Percentiles rank a stretch among this genome's conserved stretches.
Conservation (phyloP, 257 asterid genomes). For the Linderniella brevidens region DNA sequence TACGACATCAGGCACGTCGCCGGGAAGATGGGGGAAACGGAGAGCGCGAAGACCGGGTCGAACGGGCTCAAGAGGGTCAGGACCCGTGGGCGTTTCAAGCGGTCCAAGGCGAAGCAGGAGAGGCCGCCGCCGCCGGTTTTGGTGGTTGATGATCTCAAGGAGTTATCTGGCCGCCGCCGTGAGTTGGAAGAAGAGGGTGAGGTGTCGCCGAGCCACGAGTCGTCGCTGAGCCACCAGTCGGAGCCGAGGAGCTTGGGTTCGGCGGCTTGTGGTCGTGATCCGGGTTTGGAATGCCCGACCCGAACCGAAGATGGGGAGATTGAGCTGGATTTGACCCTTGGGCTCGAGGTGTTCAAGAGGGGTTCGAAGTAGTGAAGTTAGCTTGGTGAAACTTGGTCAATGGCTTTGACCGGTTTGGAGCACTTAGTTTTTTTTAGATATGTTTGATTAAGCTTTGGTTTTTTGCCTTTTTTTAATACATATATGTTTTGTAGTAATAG, state of each 20-base stretch:
- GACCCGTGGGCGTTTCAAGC: slow-evolving; percentile 29
- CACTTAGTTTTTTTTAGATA: too few relatives aligned
- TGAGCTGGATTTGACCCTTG: too few relatives aligned
- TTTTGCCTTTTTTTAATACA: too few relatives aligned
- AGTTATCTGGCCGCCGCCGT: neutral
- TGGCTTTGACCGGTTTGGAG: too few relatives aligned
- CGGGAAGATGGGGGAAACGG: slow-evolving; percentile 16
- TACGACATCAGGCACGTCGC: slow-evolving; percentile 32
- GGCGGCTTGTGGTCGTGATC: too few relatives aligned
- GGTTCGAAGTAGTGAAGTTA: too few relatives aligned
- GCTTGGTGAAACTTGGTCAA: too few relatives aligned
- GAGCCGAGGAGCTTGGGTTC: slow-evolving; percentile 17
- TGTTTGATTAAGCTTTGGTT: too few relatives aligned
- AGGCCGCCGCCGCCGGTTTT: slow-evolving; percentile 4
- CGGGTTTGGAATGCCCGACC: too few relatives aligned
- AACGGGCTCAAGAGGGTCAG: slow-evolving; percentile 26
- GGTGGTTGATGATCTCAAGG: neutral
- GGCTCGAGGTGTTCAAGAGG: too few relatives aligned
- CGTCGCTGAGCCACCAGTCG: slow-evolving; percentile 42
- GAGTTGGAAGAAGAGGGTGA: slow-evolving; percentile 12
- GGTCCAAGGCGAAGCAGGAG: slow-evolving; percentile 19
- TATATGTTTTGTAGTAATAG: too few relatives aligned
- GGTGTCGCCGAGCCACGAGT: slow-evolving; percentile 32
- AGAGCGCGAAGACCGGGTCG: slow-evolving; percentile 14
- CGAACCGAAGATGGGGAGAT: too few relatives aligned